Percentiles rank a stretch among this genome's conserved stretches.
Conservation (phyloP, 2,329 filamentous ascomycete species). For the Talaromyces sp. region DNA sequence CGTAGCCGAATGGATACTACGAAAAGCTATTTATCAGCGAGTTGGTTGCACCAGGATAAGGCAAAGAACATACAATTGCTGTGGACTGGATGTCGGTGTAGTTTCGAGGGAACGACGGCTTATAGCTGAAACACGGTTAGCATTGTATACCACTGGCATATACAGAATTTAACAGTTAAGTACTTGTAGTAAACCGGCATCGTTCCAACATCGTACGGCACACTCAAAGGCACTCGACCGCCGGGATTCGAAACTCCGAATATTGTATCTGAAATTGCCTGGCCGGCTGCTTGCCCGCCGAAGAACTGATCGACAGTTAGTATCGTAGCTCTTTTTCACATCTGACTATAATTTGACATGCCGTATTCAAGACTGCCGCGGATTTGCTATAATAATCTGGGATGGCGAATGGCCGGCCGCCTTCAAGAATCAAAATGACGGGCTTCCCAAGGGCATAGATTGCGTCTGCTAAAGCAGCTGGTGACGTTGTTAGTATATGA, state of each 20-base stretch:
- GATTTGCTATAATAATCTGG: constrained; percentile 30
- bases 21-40: background rate
- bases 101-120: background rate
- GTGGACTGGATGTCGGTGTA: background rate
- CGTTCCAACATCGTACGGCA: background rate
- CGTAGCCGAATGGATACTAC: background rate
- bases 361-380: constrained; percentile 31
- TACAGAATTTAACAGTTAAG: background rate
- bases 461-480: constrained; percentile 22
- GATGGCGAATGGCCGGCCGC: constrained; percentile 29
- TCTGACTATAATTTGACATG: background rate
- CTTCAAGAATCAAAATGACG: constrained; percentile 38
- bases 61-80: background rate
- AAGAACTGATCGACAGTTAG: background rate
- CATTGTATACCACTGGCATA: background rate
- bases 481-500: background rate
- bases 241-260: background rate
- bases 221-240: background rate
- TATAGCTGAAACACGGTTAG: background rate
- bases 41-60: background rate
- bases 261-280: background rate
- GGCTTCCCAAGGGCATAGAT: constrained; percentile 37
- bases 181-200: background rate
- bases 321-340: background rate
- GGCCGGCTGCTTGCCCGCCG: background rate